Evolutionary conservation across 352 stramenopile species (phyloP), one percentile per base, ranked within the genome.

Genomic region (Plasmopara muralis): DNA sequence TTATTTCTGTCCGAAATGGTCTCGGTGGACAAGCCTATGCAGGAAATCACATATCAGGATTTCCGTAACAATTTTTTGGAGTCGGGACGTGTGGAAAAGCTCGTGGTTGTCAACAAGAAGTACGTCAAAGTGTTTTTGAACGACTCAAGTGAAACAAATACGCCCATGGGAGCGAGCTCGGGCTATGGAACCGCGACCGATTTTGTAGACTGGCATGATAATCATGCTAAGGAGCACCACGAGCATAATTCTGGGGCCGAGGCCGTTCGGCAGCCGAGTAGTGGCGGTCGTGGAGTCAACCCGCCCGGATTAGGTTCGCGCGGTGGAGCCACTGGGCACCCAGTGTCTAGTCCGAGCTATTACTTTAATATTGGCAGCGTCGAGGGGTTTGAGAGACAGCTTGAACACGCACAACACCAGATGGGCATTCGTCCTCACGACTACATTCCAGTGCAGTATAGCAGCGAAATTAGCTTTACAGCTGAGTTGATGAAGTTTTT

Each of bases 351-450:
- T 34, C 70, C 77, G 38, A 64, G 61, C 49, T 90, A 95, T 57
- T 96, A 89, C 76, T 99, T 99, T 69, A 97, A 95, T 63, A 99
- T 99, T 62, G 96, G 96, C 15, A 97, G 81, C 55, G 93, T 99
- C 9, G 96, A 99, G 53, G 92, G 77, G 20, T 99, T 99, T 58
- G 96, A 99, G 77, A 77, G 94, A 25, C 97, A 99, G 68, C 68
- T 99, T 31, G 95, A 99, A 55, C 85, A 97, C 52, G 95, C 95
- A 7, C 97, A 99, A 73, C 81, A 93, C 39, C 84, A 95, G 60
- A 74, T 99, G 42, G 90, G 93, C n/a, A 97, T 98, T 55, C 77
- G 78, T 28, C 74, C 88, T 4, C 72, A 84, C 20, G 89, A 98
- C 57, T 98, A 98, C 70, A 91, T 99, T 34, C 96, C 96, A 0